phyloP scores from a whole-genome alignment of 345 rosid species.

The Rhodamnia argentea region DNA sequence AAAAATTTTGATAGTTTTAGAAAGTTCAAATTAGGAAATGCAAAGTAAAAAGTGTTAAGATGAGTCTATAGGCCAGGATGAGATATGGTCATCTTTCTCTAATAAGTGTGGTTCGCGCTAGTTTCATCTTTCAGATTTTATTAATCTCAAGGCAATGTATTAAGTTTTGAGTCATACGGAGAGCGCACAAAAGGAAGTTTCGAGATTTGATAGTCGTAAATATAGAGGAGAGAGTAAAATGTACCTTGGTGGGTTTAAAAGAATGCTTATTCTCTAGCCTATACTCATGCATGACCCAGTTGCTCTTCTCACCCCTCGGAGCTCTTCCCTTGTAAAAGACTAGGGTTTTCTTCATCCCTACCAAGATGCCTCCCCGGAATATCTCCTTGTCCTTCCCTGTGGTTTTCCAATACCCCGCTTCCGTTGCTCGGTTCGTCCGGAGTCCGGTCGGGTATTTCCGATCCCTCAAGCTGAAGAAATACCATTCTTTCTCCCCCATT shows the following conservation, averaged over 20 bases:
- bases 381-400: slow-evolving; percentile 90
- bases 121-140: background rate
- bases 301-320: slow-evolving; percentile 90
- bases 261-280: slow-evolving; percentile 64
- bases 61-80: fast-evolving
- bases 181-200: background rate
- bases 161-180: background rate
- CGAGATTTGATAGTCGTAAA: background rate
- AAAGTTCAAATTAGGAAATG: background rate
- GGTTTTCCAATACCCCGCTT: slow-evolving; percentile 96
- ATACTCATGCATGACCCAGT: slow-evolving; percentile 99
- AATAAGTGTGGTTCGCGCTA: background rate
- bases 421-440: slow-evolving; percentile 90
- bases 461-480: slow-evolving; percentile 80
- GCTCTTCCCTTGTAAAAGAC: slow-evolving; percentile 94
- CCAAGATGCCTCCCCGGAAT: slow-evolving; percentile 40
- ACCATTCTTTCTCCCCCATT: slow-evolving; percentile 99
- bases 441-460: slow-evolving; percentile 94
- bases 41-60: background rate
- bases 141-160: background rate
- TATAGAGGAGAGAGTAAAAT: background rate
- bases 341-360: slow-evolving; percentile 98
- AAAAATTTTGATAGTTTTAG: background rate
- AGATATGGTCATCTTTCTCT: background rate
- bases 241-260: slow-evolving; percentile 40